Base-by-base conservation (phyloP, 2,329 filamentous ascomycete genomes). In the Cercospora sesami region DNA sequence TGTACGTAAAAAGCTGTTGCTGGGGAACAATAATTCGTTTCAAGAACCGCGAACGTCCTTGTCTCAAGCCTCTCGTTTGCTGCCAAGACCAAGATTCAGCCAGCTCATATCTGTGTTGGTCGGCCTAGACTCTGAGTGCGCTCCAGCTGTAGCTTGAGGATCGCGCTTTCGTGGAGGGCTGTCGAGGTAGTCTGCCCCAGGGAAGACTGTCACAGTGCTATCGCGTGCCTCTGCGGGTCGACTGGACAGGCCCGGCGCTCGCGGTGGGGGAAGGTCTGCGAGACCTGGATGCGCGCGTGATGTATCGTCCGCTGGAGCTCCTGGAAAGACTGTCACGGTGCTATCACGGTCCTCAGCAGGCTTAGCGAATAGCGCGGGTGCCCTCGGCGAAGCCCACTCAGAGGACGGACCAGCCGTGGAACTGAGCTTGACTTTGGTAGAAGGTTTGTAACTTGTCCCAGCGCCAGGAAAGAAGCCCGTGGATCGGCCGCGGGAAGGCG, bases 91-190 rank as follows among this genome's bases (percentile, higher is more conserved):
- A 28, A 93, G 83, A 75, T 93, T 93, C 71, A 94, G 80, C 91
- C 91, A 94, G 79, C 90, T 92, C 89, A 93, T 91, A 78, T 93
- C 91, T 36, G 65, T 72, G 48, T 71, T 71, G 59, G 60, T 59
- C 2, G 73, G 58, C 62, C 71, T 66, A 59, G 85, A 82, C 57
- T 48, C 58, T 57, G 51, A 14, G n/a, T 67, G 65, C 42, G 65
- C 69, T 51, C 66, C 70, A 26, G 66, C 53, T 31, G 53, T 61
- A 18, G 59, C 86, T 84, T 62, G 78, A 79, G 55, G 75, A 81
- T 85, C 71, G 28, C 69, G 69, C 28, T 73, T 69, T 14, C 72
- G 69, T 23, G 72, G 71, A n/a, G 69, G 72, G 64, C 60, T 64
- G 51, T 68, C 65, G 36, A 69, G 64, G 61, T 77, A 77, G 51